These are phyloP conservation scores for Euphorbia tirucalli DNA, from an alignment of 345 rosid genomes.

Conservation along the genomic window DNA sequence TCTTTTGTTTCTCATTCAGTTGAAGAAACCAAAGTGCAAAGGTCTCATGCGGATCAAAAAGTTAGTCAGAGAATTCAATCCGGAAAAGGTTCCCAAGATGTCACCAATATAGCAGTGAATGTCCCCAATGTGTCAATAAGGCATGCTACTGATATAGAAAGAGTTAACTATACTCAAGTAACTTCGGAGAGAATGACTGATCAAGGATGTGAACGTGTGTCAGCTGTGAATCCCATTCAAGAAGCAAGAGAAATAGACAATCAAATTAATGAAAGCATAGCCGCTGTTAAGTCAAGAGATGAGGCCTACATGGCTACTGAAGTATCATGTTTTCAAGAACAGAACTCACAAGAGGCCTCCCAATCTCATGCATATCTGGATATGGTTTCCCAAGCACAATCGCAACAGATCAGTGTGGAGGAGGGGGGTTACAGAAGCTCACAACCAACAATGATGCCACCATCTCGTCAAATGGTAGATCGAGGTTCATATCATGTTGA, in stretches of 20 bases:
- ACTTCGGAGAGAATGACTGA: slow-evolving; percentile 42
- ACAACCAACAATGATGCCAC: slow-evolving; percentile 47
- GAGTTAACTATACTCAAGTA: slow-evolving; percentile 34
- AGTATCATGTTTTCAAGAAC: slow-evolving; percentile 31
- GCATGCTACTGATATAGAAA: slow-evolving; percentile 32
- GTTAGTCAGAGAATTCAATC: slow-evolving; percentile 38
- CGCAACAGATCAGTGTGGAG: slow-evolving; percentile 34
- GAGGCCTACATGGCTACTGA: slow-evolving; percentile 28
- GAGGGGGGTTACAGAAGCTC: slow-evolving; percentile 43
- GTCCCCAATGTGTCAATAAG: slow-evolving; percentile 34
- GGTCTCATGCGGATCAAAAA: slow-evolving; percentile 30
- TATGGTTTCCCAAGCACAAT: slow-evolving; percentile 32
- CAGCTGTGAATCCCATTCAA: slow-evolving; percentile 31
- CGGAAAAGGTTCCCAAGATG: slow-evolving; percentile 39
- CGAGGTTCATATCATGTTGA: slow-evolving; percentile 34
- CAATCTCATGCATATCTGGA: slow-evolving; percentile 41
- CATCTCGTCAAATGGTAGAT: slow-evolving; percentile 49
- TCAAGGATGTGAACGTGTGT: slow-evolving; percentile 37
- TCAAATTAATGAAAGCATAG: slow-evolving; percentile 32
- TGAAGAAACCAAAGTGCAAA: slow-evolving; percentile 37
- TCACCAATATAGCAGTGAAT: slow-evolving; percentile 21
- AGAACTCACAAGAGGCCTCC: slow-evolving; percentile 34
- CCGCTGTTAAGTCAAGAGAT: slow-evolving; percentile 32
- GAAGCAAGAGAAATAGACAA: slow-evolving; percentile 27
- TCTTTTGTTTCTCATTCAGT: slow-evolving; percentile 32